Evolutionary conservation across 306 rosid species (phyloP).

Genomic region (Purshia tridentata): DNA sequence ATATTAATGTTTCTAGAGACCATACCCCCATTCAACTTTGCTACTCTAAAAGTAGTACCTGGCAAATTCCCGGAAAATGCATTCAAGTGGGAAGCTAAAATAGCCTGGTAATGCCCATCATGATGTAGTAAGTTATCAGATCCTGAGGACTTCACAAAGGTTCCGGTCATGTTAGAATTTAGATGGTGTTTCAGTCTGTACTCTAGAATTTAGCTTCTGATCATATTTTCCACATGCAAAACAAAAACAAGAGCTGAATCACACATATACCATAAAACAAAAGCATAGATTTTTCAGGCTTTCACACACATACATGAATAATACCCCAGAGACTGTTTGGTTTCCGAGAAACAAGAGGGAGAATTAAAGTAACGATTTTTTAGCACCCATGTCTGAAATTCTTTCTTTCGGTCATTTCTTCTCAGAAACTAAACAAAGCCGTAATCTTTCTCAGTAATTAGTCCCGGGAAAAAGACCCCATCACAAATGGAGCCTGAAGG

Average conservation of each 20-base stretch:
- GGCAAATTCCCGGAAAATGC: neutral
- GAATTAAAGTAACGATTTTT: neutral
- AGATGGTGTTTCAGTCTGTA: conserved; percentile 13
- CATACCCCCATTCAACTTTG: conserved; percentile 5
- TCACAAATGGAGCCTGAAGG: neutral
- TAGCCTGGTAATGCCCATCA: conserved; percentile 24
- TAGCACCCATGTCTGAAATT: neutral
- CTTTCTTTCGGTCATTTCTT: neutral
- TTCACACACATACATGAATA: neutral
- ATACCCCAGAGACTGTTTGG: neutral
- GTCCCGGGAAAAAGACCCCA: neutral
- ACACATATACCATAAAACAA: neutral
- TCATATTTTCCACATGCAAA: neutral
- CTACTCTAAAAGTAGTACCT: neutral
- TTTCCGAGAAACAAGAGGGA: neutral
- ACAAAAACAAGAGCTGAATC: neutral
- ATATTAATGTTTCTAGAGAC: neutral
- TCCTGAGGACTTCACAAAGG: conserved; percentile 20
- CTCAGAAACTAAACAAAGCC: neutral
- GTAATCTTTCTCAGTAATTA: neutral
- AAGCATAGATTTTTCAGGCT: neutral
- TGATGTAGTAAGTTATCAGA: conserved; percentile 15
- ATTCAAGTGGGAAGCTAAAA: conserved; percentile 16
- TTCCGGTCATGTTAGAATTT: conserved; percentile 8
- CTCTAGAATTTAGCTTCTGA: neutral